Base-by-base conservation (phyloP, 1,284 basidiomycete species). In the Ceratobasidium sp. region DNA sequence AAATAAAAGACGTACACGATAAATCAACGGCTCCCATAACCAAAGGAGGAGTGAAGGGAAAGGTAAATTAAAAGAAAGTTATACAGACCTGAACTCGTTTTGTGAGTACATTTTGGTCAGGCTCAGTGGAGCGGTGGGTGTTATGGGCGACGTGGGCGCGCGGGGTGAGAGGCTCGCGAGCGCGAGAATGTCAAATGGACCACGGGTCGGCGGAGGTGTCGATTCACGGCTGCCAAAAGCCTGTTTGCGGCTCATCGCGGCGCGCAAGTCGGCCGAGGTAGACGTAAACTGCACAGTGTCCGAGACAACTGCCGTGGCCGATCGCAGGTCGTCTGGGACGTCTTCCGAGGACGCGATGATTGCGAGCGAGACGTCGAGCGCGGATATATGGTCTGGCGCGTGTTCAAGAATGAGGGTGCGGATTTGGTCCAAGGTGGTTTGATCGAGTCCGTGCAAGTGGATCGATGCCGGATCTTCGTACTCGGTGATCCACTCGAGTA, bases 11-110 rank as follows among this genome's bases (percentile, higher is more conserved):
- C 22, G 48, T 31, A 53, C 22, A 66, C 49, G 39, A 66, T 51
- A 66, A 29, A 43, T 66, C 46, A 66, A 66, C 27, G 54, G 51
- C 24, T 56, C 22, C 29, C 54, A 13, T 16, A 8, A 53, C 7
- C 29, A 37, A n/a, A 53, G 27, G 51, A 24, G 16, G 48, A n/a
- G 48, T 8, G 48, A 51, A 56, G 29, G 54, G 8, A 46, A 29
- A 34, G 54, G 54, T 56, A 27, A 29, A n/a, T 9, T 46, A 43
- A 51, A 34, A 43, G 48, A 37, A 66, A 58, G 41, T 64, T 53
- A 59, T 66, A 66, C 48, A 74, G 73, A 49, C 65, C 73, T 54
- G 49, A 74, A 74, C 51, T 74, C 74, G 74, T 74, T 74, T 56
- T 68, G 64, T 24, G 74, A 74, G 63, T 74, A 74, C 53, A 59